These are phyloP conservation scores for Draba incana DNA, from an alignment of 345 rosid species.

Conservation along the genomic window DNA sequence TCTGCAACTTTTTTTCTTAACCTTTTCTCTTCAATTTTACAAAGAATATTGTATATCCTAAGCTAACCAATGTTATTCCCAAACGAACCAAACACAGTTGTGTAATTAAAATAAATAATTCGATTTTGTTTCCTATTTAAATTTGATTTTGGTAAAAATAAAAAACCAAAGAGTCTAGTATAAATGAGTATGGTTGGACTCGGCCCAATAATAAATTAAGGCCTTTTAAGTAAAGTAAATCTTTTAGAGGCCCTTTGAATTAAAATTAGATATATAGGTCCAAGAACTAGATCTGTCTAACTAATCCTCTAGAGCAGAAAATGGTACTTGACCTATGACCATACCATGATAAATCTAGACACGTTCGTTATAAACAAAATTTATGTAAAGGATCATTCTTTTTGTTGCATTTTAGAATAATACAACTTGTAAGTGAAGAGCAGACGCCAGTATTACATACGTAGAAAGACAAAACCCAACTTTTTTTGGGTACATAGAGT, in stretches of 20 bases:
- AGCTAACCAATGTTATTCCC: not conserved
- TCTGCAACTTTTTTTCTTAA: slow-evolving; percentile 12
- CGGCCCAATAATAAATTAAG: slow-evolving; percentile 9
- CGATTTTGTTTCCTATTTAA: too few species aligned
- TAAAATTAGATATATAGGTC: too few species aligned
- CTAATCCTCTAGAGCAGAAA: not conserved
- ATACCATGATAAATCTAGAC: not conserved
- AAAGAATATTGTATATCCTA: not conserved
- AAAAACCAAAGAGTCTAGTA: too few species aligned
- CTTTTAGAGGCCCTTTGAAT: slow-evolving; percentile 7
- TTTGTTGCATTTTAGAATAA: not conserved
- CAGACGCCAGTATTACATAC: not conserved
- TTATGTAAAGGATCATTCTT: slow-evolving; percentile 12
- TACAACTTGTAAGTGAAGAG: not conserved
- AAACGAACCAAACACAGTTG: too few species aligned
- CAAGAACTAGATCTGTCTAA: not conserved
- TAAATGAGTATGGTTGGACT: not conserved
- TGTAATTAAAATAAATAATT: too few species aligned
- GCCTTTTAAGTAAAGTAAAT: not conserved
- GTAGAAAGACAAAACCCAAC: not conserved
- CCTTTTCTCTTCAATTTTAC: not conserved
- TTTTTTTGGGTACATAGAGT: not conserved
- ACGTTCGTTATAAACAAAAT: slow-evolving; percentile 14
- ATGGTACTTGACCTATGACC: not conserved
- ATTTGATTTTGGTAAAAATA: too few species aligned